Evolutionary conservation across 345 rosid species (phyloP).

Genomic region (Noccaea bulbosa): DNA sequence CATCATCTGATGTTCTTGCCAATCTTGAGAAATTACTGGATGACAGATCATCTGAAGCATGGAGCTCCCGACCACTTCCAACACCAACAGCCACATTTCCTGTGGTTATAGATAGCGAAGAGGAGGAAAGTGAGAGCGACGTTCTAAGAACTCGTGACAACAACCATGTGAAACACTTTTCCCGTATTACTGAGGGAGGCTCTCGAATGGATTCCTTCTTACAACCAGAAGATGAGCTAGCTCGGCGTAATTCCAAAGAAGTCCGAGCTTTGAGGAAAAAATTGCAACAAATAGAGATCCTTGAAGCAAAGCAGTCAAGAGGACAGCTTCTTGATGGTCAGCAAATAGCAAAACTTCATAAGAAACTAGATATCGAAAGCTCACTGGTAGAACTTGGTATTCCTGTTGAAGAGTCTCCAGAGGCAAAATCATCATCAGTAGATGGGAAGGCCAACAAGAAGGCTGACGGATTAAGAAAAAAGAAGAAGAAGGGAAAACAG

Average conservation of each 20-base stretch:
- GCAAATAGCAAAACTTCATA: constrained; percentile 87
- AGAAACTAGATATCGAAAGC: constrained; percentile 62
- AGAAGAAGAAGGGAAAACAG: constrained; percentile 68
- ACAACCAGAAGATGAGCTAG: constrained; percentile 58
- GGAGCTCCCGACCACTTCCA: constrained; percentile 90
- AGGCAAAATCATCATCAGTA: constrained; percentile 47
- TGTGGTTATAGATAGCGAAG: constrained; percentile 75
- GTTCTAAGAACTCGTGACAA: constrained; percentile 65
- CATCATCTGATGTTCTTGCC: constrained; percentile 75
- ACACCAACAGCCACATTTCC: constrained; percentile 88
- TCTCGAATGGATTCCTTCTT: constrained; percentile 63
- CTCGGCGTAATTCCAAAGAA: constrained; percentile 58
- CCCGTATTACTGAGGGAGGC: constrained; percentile 37
- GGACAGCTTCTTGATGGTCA: constrained; percentile 88
- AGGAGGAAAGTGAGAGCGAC: constrained; percentile 71
- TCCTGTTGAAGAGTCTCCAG: constrained; percentile 49
- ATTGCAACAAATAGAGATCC: constrained; percentile 95
- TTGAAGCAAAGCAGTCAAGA: constrained; percentile 69
- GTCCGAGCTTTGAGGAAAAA: constrained; percentile 84
- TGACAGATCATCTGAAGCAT: constrained; percentile 78
- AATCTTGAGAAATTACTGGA: constrained; percentile 81
- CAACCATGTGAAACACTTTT: constrained; percentile 44
- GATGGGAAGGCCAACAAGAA: constrained; percentile 67
- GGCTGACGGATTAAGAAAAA: constrained; percentile 58
- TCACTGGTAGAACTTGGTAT: constrained; percentile 78